Base-by-base conservation (phyloP, 2,329 filamentous ascomycete genomes). In the Phaeosphaeria sp. region DNA sequence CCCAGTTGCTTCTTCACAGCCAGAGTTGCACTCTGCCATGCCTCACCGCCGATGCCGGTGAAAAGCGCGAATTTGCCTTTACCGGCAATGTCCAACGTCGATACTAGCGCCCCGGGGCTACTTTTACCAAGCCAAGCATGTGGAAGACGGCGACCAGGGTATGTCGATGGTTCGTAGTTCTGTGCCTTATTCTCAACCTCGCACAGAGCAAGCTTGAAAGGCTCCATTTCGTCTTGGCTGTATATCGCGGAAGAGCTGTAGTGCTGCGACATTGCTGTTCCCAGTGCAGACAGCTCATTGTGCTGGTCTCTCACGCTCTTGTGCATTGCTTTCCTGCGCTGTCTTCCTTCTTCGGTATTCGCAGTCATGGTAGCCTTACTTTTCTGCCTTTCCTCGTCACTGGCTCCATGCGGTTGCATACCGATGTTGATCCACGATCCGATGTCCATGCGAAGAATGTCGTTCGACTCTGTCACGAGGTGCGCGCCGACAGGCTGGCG, bases 101-200 rank as follows among this genome's bases (percentile, higher is more conserved):
- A 88, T 18, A 85, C 74, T 15, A 75, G 74, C 51, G 79, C 67
- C 9, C 74, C 74, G 0, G 85, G 82, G 11, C 78, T 64, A 6
- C 77, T 65, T 20, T 78, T 79, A 72, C 87, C 84, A 17, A 89
- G 74, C 87, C 87, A 89, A 0, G 80, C 86, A 71, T 90, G 87
- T 5, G 88, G 87, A 21, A 89, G 73, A 2, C 87, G 78, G 27
- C 79, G 78, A 7, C 87, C 88, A 0, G 87, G 87, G 63, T 83
- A 87, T 2, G 87, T 89, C 49, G 73, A 81, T 39, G 79, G 77
- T 33, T 78, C 71, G 60, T 84, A 76, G 40, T 81, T 67, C 13
- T 81, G 66, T 5, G 82, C 77, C 0, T 75, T 69, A 58, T 86
- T 80, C 22, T 76, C 63, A 1, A 71, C 51, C 24, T 69, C 66